phyloP scores from a whole-genome alignment of 2,329 filamentous ascomycete genomes.

The Aspergillus chevalieri region DNA sequence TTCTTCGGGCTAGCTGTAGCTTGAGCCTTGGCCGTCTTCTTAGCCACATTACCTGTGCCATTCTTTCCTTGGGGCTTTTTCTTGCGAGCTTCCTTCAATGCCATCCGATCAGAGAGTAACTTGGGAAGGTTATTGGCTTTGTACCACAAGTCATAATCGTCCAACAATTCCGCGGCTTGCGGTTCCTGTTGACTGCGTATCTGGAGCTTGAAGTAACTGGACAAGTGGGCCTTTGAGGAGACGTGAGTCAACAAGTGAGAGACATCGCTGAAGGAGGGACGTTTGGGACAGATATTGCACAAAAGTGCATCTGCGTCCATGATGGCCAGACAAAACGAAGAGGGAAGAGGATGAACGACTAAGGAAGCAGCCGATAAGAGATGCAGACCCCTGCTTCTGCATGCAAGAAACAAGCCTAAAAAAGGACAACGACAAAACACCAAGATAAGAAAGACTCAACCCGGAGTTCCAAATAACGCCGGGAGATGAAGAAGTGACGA shows the following conservation, averaged over 20 bases:
- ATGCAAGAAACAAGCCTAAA: conserved; percentile 15
- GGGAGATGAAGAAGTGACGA: conserved; percentile 3
- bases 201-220: conserved; percentile 74
- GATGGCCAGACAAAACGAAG: conserved; percentile 13
- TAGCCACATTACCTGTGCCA: background rate
- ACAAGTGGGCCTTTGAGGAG: conserved; percentile 84
- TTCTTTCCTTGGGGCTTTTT: conserved; percentile 23
- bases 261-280: conserved; percentile 76
- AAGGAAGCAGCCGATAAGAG: conserved; percentile 23
- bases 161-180: conserved; percentile 57
- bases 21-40: background rate
- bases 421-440: conserved; percentile 13
- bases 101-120: conserved; percentile 71
- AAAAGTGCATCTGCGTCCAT: conserved; percentile 58
- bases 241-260: conserved; percentile 91
- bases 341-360: conserved; percentile 10
- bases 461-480: conserved; percentile 13
- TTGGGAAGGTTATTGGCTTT: conserved; percentile 61
- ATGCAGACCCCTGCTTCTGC: conserved; percentile 14
- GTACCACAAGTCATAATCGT: conserved; percentile 75
- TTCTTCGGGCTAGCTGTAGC: background rate
- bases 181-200: conserved; percentile 63
- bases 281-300: conserved; percentile 77
- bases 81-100: conserved; percentile 66
- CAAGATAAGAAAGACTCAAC: conserved; percentile 17